Conservation (phyloP, 305 asterid species). For the Rubia tinctorum region DNA sequence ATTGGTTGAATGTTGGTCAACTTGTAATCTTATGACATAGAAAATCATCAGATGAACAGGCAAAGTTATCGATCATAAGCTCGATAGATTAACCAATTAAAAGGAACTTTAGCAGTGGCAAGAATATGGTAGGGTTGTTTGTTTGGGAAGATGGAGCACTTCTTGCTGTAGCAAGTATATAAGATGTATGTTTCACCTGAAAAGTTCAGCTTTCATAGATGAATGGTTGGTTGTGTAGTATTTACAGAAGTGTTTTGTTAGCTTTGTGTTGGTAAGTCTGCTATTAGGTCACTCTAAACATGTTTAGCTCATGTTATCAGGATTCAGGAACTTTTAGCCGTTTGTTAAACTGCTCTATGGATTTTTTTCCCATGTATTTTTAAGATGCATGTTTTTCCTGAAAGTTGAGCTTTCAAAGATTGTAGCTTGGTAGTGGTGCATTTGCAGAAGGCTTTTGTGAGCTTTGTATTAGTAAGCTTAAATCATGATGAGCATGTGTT, state of each 20-base stretch:
- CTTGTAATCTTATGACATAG: background rate
- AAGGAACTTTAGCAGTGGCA: background rate
- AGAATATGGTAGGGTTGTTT: background rate
- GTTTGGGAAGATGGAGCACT: background rate
- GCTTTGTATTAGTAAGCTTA: background rate
- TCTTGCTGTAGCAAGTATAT: background rate
- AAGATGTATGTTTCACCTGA: background rate
- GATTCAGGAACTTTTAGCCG: background rate
- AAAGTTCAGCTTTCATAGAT: background rate
- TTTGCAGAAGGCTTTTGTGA: background rate
- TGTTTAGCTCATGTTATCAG: background rate
- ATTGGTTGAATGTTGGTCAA: background rate
- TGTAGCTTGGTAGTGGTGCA: background rate
- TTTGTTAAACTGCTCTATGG: background rate
- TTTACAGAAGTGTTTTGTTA: background rate
- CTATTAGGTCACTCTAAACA: background rate
- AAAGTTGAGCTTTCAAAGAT: background rate
- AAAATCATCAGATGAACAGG: background rate
- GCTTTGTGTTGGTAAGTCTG: background rate
- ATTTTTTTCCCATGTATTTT: background rate
- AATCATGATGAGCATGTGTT: background rate
- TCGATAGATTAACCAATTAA: background rate
- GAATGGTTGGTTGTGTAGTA: background rate
- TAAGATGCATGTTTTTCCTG: background rate
- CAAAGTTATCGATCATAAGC: background rate